Evolutionary conservation across 2,329 filamentous ascomycete species (phyloP).

Genomic region (Talaromyces sp.): DNA sequence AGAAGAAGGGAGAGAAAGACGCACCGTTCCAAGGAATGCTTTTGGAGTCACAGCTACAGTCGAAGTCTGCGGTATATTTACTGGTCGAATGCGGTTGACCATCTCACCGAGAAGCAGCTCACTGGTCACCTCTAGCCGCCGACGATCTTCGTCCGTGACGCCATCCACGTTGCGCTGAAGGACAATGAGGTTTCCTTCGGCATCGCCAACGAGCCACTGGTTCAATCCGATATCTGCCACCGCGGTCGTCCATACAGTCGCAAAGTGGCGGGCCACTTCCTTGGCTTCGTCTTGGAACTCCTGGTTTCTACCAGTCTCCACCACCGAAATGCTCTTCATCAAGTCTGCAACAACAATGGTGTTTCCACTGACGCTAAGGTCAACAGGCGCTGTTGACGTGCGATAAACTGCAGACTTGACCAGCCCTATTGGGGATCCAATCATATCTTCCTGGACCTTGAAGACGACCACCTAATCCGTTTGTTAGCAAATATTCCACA

Average conservation of each 20-base stretch:
- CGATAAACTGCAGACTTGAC: conserved; percentile 71
- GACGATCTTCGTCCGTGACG: conserved; percentile 68
- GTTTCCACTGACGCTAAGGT: conserved; percentile 68
- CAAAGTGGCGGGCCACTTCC: conserved; percentile 75
- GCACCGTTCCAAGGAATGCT: conserved; percentile 84
- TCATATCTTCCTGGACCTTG: conserved; percentile 37
- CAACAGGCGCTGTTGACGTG: conserved; percentile 77
- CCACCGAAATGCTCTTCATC: conserved; percentile 83
- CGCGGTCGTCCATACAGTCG: conserved; percentile 77
- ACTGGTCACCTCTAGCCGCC: conserved; percentile 66
- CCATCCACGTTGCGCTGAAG: conserved; percentile 69
- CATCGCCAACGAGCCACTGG: conserved; percentile 77
- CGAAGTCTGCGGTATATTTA: conserved; percentile 62
- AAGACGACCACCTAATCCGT: conserved; percentile 53
- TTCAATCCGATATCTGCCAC: conserved; percentile 68
- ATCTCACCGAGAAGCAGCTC: conserved; percentile 88
- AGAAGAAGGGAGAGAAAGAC: conserved; percentile 25
- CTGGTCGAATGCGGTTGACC: conserved; percentile 79
- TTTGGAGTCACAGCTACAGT: conserved; percentile 69
- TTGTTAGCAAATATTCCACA: conserved; percentile 14
- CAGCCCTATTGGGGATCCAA: conserved; percentile 47
- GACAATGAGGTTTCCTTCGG: conserved; percentile 81
- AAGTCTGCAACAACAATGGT: conserved; percentile 82
- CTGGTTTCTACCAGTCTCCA: conserved; percentile 56
- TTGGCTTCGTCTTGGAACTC: conserved; percentile 21